Conservation (phyloP, 306 rosid species). For the Cyclanthera cordifolia region DNA sequence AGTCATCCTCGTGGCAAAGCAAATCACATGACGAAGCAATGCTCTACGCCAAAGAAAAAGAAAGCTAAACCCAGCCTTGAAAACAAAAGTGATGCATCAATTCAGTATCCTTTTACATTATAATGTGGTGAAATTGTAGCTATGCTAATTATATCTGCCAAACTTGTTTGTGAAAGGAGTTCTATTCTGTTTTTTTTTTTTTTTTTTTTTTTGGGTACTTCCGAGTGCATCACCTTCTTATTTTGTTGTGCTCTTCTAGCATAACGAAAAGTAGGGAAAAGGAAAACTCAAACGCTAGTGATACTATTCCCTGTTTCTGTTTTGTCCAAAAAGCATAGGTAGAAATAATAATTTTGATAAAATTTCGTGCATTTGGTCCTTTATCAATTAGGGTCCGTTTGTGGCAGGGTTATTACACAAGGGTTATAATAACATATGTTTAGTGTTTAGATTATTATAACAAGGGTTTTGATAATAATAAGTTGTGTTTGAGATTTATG, state of each 20-base stretch:
- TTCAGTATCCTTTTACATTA: conserved; percentile 73
- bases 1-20: conserved; percentile 33
- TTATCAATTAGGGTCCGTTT: neutral
- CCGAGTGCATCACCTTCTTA: neutral
- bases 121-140: neutral
- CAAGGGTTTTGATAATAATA: too few species aligned
- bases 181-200: neutral
- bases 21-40: conserved; percentile 45
- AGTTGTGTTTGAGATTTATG: too few species aligned
- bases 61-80: conserved; percentile 34
- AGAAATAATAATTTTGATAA: neutral
- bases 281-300: neutral
- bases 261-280: neutral
- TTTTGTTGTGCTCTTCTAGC: neutral
- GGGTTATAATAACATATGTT: too few species aligned
- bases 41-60: conserved; percentile 50
- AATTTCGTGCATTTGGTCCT: neutral
- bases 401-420: too few species aligned
- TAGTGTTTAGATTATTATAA: too few species aligned
- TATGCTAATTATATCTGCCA: neutral
- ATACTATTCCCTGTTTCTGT: neutral
- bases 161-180: neutral
- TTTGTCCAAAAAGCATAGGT: neutral
- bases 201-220: neutral
- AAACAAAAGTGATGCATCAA: conserved; percentile 51